Percentiles rank a stretch among this genome's conserved stretches.
Conservation (phyloP, 2,329 filamentous ascomycete species). For the Bipolaris victoriae region DNA sequence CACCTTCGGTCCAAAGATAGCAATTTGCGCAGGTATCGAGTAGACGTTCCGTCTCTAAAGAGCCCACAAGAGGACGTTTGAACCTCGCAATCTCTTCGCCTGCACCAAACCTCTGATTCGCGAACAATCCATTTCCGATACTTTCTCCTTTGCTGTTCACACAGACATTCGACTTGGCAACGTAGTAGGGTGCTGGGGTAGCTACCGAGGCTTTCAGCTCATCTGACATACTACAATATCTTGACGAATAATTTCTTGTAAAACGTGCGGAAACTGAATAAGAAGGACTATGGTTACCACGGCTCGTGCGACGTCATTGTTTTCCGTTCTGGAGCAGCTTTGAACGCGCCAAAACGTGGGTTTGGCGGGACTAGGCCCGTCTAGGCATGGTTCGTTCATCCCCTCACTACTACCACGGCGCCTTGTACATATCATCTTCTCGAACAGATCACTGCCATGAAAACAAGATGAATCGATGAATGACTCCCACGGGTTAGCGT, state of each 20-base stretch:
- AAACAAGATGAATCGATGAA: background rate
- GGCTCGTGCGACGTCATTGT: slow-evolving; percentile 7
- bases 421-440: background rate
- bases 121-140: slow-evolving; percentile 62
- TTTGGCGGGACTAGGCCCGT: slow-evolving; percentile 1
- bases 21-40: slow-evolving; percentile 64
- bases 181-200: slow-evolving; percentile 23
- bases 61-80: slow-evolving; percentile 60
- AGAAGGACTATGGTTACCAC: background rate
- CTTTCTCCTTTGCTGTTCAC: slow-evolving; percentile 27
- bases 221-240: background rate
- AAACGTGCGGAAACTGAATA: background rate
- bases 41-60: slow-evolving; percentile 60
- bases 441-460: background rate
- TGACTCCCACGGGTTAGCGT: background rate
- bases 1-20: slow-evolving; percentile 52
- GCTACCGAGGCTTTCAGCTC: slow-evolving; percentile 2
- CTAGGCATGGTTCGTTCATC: slow-evolving; percentile 1
- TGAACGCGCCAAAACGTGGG: slow-evolving; percentile 10
- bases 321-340: background rate
- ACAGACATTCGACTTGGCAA: slow-evolving; percentile 32
- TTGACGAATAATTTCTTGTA: background rate
- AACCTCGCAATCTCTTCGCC: slow-evolving; percentile 59
- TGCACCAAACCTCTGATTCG: slow-evolving; percentile 54
- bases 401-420: background rate